A percentile compares a stretch with the other conserved stretches of the same genome.
Conservation (phyloP, 129 eudicot species). For the Tanacetum coccineum region DNA sequence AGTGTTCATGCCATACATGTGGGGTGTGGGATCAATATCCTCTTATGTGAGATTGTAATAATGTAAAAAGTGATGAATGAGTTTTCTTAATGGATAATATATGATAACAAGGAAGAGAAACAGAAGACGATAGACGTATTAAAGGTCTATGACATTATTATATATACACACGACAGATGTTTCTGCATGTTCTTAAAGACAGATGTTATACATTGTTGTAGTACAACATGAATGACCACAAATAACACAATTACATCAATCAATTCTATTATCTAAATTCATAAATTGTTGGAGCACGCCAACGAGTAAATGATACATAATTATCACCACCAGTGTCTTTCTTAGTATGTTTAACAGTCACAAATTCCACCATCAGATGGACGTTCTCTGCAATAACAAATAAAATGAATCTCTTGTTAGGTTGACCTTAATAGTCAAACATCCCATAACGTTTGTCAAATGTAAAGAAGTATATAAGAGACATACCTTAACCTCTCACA, state of each 20-base stretch:
- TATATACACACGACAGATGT: slow-evolving; percentile 11
- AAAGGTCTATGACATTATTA: neutral
- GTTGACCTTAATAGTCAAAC: slow-evolving; percentile 1
- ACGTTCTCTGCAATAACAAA: slow-evolving; percentile 40
- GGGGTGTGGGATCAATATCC: neutral
- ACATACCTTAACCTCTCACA: slow-evolving; percentile 82
- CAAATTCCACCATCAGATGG: slow-evolving; percentile 39
- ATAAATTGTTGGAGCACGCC: neutral
- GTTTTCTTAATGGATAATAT: neutral
- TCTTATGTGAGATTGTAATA: neutral
- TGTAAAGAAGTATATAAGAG: neutral
- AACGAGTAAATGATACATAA: slow-evolving; percentile 5
- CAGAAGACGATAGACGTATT: neutral
- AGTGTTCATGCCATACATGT: neutral
- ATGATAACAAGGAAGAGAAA: neutral
- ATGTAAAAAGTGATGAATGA: neutral
- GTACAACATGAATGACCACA: slow-evolving; percentile 27
- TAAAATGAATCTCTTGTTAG: neutral
- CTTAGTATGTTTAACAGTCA: slow-evolving; percentile 26
- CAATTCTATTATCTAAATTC: slow-evolving; percentile 7
- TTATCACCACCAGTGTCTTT: neutral
- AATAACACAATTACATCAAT: slow-evolving; percentile 6
- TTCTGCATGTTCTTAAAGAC: slow-evolving; percentile 26
- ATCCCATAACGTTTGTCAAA: neutral
- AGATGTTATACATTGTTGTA: slow-evolving; percentile 15